These are phyloP conservation scores for Aegle marmelos DNA, from an alignment of 345 rosid genomes.

Conservation along the genomic window DNA sequence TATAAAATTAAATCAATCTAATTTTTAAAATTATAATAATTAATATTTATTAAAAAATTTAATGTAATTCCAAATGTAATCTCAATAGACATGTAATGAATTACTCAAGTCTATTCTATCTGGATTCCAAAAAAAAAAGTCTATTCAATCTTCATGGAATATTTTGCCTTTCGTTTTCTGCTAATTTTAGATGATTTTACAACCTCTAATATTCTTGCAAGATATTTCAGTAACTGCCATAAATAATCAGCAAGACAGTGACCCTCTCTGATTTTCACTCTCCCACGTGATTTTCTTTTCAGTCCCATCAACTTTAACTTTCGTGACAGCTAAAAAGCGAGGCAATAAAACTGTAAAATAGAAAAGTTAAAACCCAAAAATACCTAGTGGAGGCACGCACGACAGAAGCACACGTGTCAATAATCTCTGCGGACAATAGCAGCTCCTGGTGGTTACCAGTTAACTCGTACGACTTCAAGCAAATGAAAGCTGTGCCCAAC, in stretches of 20 bases:
- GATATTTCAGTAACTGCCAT: background rate
- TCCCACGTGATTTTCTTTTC: background rate
- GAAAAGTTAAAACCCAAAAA: background rate
- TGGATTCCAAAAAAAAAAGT: too few relatives aligned
- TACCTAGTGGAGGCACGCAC: constrained; percentile 62
- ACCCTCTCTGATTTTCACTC: background rate
- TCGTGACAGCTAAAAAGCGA: too few relatives aligned
- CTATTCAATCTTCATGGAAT: background rate
- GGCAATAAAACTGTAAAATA: too few relatives aligned
- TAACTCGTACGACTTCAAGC: constrained; percentile 73
- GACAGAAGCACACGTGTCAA: constrained; percentile 54
- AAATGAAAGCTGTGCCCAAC: constrained; percentile 73
- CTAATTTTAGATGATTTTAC: background rate
- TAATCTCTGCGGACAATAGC: constrained; percentile 51
- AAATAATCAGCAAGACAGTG: background rate
- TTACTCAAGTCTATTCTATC: background rate
- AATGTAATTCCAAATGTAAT: fast-evolving
- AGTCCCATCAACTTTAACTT: too few relatives aligned
- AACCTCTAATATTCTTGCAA: background rate
- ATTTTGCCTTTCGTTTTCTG: background rate
- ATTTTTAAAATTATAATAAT: too few relatives aligned
- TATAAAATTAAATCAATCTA: too few relatives aligned
- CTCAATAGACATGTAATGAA: too few relatives aligned
- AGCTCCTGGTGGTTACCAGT: constrained; percentile 59
- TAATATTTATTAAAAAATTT: too few relatives aligned